Conservation (phyloP, 2,329 filamentous ascomycete species). For the Aspergillus vadensis region DNA sequence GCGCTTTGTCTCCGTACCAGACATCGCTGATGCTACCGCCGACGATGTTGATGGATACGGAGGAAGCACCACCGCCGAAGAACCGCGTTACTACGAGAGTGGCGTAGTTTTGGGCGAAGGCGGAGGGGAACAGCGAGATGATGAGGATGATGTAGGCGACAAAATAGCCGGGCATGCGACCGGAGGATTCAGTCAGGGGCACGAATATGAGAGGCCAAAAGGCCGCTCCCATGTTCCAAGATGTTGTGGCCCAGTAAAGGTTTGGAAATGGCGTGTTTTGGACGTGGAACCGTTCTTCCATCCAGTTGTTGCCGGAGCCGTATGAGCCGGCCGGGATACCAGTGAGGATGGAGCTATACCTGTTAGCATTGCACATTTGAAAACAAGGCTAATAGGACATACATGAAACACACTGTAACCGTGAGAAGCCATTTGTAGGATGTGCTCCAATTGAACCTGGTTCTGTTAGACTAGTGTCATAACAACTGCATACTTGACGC, state of each 20-base stretch:
- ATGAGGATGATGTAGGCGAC: conserved; percentile 46
- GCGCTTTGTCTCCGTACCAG: conserved; percentile 40
- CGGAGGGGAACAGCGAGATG: conserved; percentile 46
- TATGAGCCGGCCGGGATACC: conserved; percentile 47
- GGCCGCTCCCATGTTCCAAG: conserved; percentile 43
- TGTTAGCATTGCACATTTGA: neutral
- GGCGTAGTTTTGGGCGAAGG: conserved; percentile 48
- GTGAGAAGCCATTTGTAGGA: conserved; percentile 48
- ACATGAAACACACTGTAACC: conserved; percentile 48
- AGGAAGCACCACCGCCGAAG: conserved; percentile 48
- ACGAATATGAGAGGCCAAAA: conserved; percentile 43
- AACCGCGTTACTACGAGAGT: conserved; percentile 49
- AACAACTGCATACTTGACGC: neutral
- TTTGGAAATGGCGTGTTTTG: conserved; percentile 39
- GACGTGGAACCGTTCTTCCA: conserved; percentile 35
- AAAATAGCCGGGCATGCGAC: conserved; percentile 49
- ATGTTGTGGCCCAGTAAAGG: conserved; percentile 36
- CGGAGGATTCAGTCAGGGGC: conserved; percentile 45
- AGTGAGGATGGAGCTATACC: conserved; percentile 41
- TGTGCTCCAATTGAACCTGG: conserved; percentile 46
- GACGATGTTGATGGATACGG: conserved; percentile 46
- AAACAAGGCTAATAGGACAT: neutral
- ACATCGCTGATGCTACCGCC: conserved; percentile 40
- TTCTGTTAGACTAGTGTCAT: neutral
- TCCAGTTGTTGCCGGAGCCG: conserved; percentile 36